Evolutionary conservation across 2,329 filamentous ascomycete genomes (phyloP), one percentile per base, ranked within the genome.

Genomic region (Aspergillus latus): DNA sequence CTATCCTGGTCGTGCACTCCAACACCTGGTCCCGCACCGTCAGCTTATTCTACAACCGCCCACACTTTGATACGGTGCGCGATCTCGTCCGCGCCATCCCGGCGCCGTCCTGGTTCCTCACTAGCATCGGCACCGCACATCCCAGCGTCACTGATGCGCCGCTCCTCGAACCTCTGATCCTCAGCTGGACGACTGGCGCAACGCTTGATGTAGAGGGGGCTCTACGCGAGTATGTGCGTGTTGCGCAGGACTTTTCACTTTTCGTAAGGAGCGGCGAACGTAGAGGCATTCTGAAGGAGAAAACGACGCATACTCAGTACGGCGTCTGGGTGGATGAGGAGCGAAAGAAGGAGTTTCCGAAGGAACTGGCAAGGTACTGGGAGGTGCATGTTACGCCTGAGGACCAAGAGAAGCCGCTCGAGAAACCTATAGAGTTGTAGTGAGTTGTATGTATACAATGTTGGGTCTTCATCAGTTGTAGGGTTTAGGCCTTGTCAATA

Each of bases 1-100:
- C 50, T 26, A 46, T 52, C 11, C 15, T 52, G n/a, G 50, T 52
- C 15, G 50, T 52, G n/a, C 50, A 52, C 50, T 52, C 50, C n/a
- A 52, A 52, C 30, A 45, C 50, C 8, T 52, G 50, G 50, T 52
- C 50, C 15, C 50, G 50, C 30, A 52, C 26, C 13, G 40, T 52
- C 29, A 52, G 50, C 40, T 40, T 40, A 5, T 52, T 52, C 40
- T 52, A 52, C 42, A 45, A 45, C 40, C 50, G 50, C 3, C 50
- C 50, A 15, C 50, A 52, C 50, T 52, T 52, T 15, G 50, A 52
- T 15, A 52, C 50, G 4, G 50, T 52, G 29, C 50, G 50, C 21
- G 50, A 52, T 5, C 50, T 52, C 5, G 50, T 52, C 15, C 29
- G 50, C 40, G 50, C 50, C 8, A 29, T 52, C 11, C 50, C 50